Conservation (phyloP, 2,329 filamentous ascomycete species). For the Fusarium sp. region DNA sequence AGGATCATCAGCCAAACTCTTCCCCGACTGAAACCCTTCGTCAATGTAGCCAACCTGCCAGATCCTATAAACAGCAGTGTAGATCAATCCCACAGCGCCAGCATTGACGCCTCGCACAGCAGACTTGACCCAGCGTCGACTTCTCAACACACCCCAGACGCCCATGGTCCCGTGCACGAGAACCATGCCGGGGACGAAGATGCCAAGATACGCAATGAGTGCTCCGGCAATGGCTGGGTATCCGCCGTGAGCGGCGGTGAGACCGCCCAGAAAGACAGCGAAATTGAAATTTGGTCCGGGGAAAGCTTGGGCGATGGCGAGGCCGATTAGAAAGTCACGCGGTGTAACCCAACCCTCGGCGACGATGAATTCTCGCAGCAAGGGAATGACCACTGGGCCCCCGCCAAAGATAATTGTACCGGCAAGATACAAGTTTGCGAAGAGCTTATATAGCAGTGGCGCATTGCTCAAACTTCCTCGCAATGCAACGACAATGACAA, state of each 20-base stretch:
- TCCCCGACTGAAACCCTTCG: conserved; percentile 61
- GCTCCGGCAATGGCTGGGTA: conserved; percentile 61
- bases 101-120: conserved; percentile 70
- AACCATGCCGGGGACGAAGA: conserved; percentile 65
- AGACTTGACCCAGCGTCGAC: conserved; percentile 61
- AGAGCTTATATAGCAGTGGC: conserved; percentile 69
- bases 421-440: conserved; percentile 80
- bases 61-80: conserved; percentile 73
- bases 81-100: conserved; percentile 71
- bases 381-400: conserved; percentile 74
- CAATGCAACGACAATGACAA: conserved; percentile 68
- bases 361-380: conserved; percentile 73
- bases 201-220: conserved; percentile 64
- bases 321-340: conserved; percentile 78
- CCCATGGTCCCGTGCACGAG: conserved; percentile 66
- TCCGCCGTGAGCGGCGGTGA: conserved; percentile 60
- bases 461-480: conserved; percentile 57
- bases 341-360: conserved; percentile 77
- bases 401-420: conserved; percentile 77
- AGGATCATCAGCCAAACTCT: conserved; percentile 68
- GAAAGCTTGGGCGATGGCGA: conserved; percentile 78
- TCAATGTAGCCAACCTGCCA: conserved; percentile 73
- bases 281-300: conserved; percentile 67
- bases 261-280: conserved; percentile 68
- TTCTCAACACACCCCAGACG: conserved; percentile 66